Conservation (phyloP, 1,284 basidiomycete genomes). For the Violaceomyces palustris region DNA sequence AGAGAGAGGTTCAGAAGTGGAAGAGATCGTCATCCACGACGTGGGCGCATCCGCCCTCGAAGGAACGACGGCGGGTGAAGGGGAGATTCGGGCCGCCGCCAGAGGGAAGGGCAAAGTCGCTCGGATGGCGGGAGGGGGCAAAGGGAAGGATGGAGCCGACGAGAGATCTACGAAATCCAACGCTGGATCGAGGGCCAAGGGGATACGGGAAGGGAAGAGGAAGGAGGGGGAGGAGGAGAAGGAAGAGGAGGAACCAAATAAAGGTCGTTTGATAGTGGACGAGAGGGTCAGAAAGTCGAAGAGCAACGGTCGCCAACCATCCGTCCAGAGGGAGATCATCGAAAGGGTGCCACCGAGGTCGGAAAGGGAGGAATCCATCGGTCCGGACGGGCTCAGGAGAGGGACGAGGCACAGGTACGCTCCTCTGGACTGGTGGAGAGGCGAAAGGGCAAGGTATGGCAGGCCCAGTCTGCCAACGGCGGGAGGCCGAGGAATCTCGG, state of each 20-base stretch:
- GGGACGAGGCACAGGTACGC: constrained; percentile 67
- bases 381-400: constrained; percentile 65
- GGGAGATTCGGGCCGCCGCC: no score
- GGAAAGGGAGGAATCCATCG: constrained; percentile 11
- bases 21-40: no score
- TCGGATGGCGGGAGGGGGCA: no score
- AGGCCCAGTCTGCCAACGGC: constrained; percentile 31
- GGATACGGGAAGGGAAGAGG: constrained; percentile 20
- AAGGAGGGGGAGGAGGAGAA: constrained; percentile 35
- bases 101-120: no score
- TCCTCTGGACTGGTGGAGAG: constrained; percentile 89
- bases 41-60: no score
- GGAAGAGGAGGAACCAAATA: constrained; percentile 5
- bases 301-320: constrained; percentile 11
- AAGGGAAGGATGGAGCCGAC: no score
- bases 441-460: constrained; percentile 75
- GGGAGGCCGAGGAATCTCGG: background rate
- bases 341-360: constrained; percentile 14
- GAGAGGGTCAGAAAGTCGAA: constrained; percentile 10
- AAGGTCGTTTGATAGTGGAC: background rate
- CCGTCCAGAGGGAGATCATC: constrained; percentile 7
- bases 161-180: no score
- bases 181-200: no score
- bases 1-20: no score
- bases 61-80: no score